Percentiles rank a stretch among this genome's conserved stretches.
phyloP scores from a whole-genome alignment of 192 early-diverging fungal genomes.

The Dimargaris verticillata region DNA sequence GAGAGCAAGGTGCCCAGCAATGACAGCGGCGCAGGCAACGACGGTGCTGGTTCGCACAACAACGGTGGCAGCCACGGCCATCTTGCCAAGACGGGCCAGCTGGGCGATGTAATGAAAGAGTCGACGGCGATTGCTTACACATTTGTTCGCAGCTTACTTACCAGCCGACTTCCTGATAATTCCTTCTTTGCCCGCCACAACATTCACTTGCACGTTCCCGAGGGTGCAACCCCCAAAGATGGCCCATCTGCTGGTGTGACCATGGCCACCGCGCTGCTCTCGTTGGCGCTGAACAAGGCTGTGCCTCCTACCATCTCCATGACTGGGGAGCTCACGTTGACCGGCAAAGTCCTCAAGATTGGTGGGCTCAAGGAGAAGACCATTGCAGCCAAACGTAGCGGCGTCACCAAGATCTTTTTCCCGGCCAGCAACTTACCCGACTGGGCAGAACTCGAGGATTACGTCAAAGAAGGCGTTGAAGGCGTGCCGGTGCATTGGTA shows the following conservation, averaged over 20 bases:
- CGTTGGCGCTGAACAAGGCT: slow-evolving; percentile 68
- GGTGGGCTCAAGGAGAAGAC: slow-evolving; percentile 96
- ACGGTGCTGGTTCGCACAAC: neutral
- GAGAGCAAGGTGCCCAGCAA: slow-evolving; percentile 50
- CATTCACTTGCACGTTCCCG: slow-evolving; percentile 92
- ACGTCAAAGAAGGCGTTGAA: slow-evolving; percentile 78
- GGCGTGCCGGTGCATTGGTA: slow-evolving; percentile 76
- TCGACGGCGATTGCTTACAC: slow-evolving; percentile 90
- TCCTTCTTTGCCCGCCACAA: slow-evolving; percentile 79
- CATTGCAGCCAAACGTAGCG: slow-evolving; percentile 88
- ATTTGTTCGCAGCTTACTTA: slow-evolving; percentile 73
- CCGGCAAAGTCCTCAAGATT: slow-evolving; percentile 93
- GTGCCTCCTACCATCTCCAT: slow-evolving; percentile 75
- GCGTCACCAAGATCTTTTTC: slow-evolving; percentile 79
- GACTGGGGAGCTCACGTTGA: slow-evolving; percentile 97
- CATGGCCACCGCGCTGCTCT: slow-evolving; percentile 88
- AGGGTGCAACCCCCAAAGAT: slow-evolving; percentile 95
- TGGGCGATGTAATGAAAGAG: slow-evolving; percentile 99
- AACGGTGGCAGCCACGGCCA: slow-evolving; percentile 22
- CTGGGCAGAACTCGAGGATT: slow-evolving; percentile 89
- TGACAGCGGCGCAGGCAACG: slow-evolving; percentile 18
- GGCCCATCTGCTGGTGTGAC: slow-evolving; percentile 91
- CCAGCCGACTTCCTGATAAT: slow-evolving; percentile 59
- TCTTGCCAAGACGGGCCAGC: slow-evolving; percentile 80
- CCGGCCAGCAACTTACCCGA: slow-evolving; percentile 77